Conservation (phyloP, 495 filamentous ascomycete genomes). For the Lentithecium fluviatile region DNA sequence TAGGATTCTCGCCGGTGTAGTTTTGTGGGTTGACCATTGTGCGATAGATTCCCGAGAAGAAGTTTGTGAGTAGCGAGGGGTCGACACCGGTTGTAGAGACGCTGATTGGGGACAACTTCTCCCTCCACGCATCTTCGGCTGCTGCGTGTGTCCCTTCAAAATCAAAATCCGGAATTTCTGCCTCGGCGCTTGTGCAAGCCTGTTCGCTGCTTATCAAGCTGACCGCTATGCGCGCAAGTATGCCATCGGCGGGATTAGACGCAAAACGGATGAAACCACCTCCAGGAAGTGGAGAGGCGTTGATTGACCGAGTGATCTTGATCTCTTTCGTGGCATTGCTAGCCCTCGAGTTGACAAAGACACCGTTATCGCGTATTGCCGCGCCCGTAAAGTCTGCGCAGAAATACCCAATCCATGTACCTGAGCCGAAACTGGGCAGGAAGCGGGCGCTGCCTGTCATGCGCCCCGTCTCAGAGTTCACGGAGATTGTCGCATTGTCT, state of each 20-base stretch:
- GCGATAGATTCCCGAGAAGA: conserved; percentile 38
- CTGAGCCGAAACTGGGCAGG: conserved; percentile 36
- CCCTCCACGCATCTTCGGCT: conserved; percentile 29
- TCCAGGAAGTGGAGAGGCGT: conserved; percentile 33
- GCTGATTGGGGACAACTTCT: conserved; percentile 33
- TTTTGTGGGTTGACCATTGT: conserved; percentile 39
- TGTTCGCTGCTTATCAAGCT: conserved; percentile 35
- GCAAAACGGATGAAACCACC: conserved; percentile 35
- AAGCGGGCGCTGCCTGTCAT: conserved; percentile 37
- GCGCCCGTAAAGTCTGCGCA: conserved; percentile 37
- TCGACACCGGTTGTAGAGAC: conserved; percentile 24
- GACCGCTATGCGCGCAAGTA: conserved; percentile 33
- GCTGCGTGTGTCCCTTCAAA: conserved; percentile 25
- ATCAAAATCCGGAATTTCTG: conserved; percentile 36
- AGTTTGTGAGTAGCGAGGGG: conserved; percentile 26
- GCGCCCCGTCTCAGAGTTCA: conserved; percentile 27
- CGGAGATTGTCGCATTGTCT: conserved; percentile 35
- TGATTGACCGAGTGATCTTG: conserved; percentile 31
- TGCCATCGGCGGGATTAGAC: conserved; percentile 8
- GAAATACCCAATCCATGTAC: conserved; percentile 34
- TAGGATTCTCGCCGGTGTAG: conserved; percentile 37
- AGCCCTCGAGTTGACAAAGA: conserved; percentile 33
- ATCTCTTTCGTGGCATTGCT: conserved; percentile 28
- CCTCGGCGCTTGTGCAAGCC: conserved; percentile 34
- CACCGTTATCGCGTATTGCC: conserved; percentile 35